Evolutionary conservation across 768 basidiomycete species (phyloP).

Genomic region (Bullera alba): DNA sequence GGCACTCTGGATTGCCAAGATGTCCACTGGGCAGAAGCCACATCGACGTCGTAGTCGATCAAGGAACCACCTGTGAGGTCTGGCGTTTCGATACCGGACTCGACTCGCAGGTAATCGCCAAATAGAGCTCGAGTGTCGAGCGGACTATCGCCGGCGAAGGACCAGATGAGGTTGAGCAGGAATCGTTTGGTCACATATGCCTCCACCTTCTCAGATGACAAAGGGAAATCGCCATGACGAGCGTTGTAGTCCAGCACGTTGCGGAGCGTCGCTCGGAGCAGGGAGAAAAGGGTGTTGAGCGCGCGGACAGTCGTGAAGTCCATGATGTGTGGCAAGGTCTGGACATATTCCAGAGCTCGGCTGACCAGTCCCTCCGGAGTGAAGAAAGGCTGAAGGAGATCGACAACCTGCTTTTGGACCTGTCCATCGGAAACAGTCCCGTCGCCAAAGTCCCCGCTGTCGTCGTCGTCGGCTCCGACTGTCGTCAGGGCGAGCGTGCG

Average conservation of each 20-base stretch:
- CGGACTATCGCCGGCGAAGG: constrained; percentile 94
- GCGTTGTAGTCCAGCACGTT: constrained; percentile 90
- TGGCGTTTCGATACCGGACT: constrained; percentile 85
- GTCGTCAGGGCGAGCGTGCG: constrained; percentile 64
- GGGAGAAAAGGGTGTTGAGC: constrained; percentile 90
- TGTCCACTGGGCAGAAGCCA: constrained; percentile 76
- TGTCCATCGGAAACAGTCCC: constrained; percentile 2
- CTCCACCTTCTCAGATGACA: constrained; percentile 73
- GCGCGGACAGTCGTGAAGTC: constrained; percentile 89
- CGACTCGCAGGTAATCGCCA: constrained; percentile 75
- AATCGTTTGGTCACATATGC: constrained; percentile 85
- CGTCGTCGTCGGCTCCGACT: constrained; percentile 82
- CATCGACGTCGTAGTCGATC: constrained; percentile 91
- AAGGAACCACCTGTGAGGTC: constrained; percentile 66
- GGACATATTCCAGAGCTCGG: constrained; percentile 69
- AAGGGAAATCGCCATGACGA: constrained; percentile 91
- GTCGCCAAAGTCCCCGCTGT: constrained; percentile 50
- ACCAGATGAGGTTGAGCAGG: constrained; percentile 90
- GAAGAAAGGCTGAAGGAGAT: constrained; percentile 74
- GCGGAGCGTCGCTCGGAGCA: constrained; percentile 90
- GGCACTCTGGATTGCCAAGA: constrained; percentile 90
- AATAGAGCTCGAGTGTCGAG: constrained; percentile 79
- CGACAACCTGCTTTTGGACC: constrained; percentile 49
- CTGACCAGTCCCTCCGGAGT: constrained; percentile 72
- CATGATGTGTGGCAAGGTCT: constrained; percentile 94